Evolutionary conservation across 345 rosid genomes (phyloP).

Genomic region (Combretum micranthum): DNA sequence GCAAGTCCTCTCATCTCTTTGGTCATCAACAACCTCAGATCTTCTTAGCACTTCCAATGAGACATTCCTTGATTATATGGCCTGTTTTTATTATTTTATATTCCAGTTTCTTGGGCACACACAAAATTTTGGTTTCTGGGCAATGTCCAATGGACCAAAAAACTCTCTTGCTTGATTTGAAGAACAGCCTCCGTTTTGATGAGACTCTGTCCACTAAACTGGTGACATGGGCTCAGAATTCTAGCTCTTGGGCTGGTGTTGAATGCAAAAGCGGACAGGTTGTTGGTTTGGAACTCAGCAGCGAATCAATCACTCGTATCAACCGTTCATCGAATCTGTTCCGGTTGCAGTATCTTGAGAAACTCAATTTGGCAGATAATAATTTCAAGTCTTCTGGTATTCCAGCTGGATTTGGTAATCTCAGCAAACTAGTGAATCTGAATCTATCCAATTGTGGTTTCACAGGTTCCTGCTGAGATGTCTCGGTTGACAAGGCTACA

Average conservation of each 20-base stretch:
- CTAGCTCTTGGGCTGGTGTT: slow-evolving; percentile 33
- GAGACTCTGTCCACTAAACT: slow-evolving; percentile 9
- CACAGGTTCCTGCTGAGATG: slow-evolving; percentile 28
- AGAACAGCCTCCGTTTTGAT: slow-evolving; percentile 12
- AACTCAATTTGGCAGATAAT: slow-evolving; percentile 34
- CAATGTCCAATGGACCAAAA: slow-evolving; percentile 25
- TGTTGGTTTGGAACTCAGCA: slow-evolving; percentile 28
- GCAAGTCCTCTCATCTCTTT: no score
- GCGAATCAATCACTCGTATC: slow-evolving; percentile 16
- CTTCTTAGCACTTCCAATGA: no score
- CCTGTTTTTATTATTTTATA: neutral
- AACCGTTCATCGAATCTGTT: slow-evolving; percentile 22
- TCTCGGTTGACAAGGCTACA: slow-evolving; percentile 19
- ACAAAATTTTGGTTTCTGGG: slow-evolving; percentile 14
- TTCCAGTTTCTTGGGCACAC: neutral
- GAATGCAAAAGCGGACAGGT: slow-evolving; percentile 25
- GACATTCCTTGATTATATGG: slow-evolving; percentile 11
- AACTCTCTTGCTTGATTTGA: slow-evolving; percentile 21
- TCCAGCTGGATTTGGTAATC: slow-evolving; percentile 20
- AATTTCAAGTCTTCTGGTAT: slow-evolving; percentile 11
- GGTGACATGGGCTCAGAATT: slow-evolving; percentile 18
- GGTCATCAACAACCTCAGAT: no score
- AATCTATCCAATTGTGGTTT: slow-evolving; percentile 38
- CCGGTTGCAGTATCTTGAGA: slow-evolving; percentile 22
- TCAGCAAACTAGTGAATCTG: slow-evolving; percentile 13